Base-by-base conservation (phyloP, 73 alveolate species). In the Paramecium bursaria region DNA sequence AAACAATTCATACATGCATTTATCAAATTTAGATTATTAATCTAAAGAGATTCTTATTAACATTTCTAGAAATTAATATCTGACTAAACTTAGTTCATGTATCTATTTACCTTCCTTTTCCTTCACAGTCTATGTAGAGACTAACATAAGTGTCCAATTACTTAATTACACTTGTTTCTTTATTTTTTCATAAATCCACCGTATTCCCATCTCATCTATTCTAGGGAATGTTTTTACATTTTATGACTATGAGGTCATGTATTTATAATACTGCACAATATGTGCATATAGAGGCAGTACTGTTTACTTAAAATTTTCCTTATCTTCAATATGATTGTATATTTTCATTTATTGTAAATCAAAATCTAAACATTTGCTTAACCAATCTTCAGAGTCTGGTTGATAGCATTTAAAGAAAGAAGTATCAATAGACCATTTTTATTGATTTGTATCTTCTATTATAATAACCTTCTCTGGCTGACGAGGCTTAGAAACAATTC, bases 401-500 rank as follows among this genome's bases (percentile, higher is more conserved):
- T 67, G 21, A 67, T 39, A 67, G 27, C 44, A 47, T 39, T 42
- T 67, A 67, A 67, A 67, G 6, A 67, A 39, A 39, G 82, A 67
- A 42, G 9, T 67, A 6, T 67, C 82, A 2, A 67, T 47, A 14
- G 82, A 67, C 82, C 82, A 67, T 9, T 11, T 35, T 13, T 35
- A 35, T 42, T 33, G 33, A 19, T 67, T 67, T 21, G 33, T 67
- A 33, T 67, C 44, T 35, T 67, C 82, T 21, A 67, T 39, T 67
- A 25, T 35, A 67, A 57, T 57, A 53, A 67, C 21, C 21, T 42
- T 42, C 44, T 67, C 82, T 67, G 80, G 85, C 26, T 42, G 75
- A 39, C 94, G 60, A 3, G 94, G 94, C 21, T 85, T 50, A 46
- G 87, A 85, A 35, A 27, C 6, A 19, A 88, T 52, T 23, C 42